Conservation (phyloP, 768 basidiomycete genomes). For the Boletales sp. region DNA sequence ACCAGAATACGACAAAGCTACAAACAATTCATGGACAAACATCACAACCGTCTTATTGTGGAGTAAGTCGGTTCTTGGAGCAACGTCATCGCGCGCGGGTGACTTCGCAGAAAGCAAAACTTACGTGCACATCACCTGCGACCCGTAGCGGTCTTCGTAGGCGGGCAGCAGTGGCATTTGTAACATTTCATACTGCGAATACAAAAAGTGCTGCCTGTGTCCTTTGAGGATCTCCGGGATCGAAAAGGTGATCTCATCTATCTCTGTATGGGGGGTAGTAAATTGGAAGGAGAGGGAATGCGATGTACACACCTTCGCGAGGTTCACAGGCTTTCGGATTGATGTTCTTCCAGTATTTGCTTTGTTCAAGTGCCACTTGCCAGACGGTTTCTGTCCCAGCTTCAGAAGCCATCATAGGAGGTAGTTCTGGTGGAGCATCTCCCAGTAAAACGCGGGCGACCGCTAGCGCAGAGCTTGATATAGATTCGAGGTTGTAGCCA, state of each 20-base stretch:
- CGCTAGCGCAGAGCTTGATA: conserved; percentile 82
- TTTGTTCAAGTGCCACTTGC: conserved; percentile 83
- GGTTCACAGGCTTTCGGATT: conserved; percentile 82
- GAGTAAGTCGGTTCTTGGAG: conserved; percentile 67
- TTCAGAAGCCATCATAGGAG: conserved; percentile 70
- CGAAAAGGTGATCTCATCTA: conserved; percentile 59
- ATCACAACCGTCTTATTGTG: conserved; percentile 74
- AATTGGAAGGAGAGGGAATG: neutral
- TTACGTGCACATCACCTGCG: conserved; percentile 89
- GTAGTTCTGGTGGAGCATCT: conserved; percentile 74
- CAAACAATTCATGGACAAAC: conserved; percentile 95
- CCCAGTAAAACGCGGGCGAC: conserved; percentile 89
- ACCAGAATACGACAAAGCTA: conserved; percentile 2
- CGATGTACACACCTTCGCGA: conserved; percentile 55
- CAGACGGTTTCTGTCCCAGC: conserved; percentile 86
- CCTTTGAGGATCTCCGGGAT: conserved; percentile 85
- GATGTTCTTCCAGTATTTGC: conserved; percentile 87
- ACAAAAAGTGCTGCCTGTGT: conserved; percentile 83
- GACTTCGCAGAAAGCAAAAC: conserved; percentile 26
- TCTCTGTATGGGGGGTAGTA: conserved; percentile 37
- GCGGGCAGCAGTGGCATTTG: conserved; percentile 74
- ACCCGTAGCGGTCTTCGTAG: conserved; percentile 68
- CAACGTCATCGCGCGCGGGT: conserved; percentile 1
- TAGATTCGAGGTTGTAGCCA: conserved; percentile 90
- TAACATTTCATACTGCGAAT: conserved; percentile 71